Base-by-base conservation (phyloP, 495 filamentous ascomycete genomes). In the Talaromyces stipitatus region DNA sequence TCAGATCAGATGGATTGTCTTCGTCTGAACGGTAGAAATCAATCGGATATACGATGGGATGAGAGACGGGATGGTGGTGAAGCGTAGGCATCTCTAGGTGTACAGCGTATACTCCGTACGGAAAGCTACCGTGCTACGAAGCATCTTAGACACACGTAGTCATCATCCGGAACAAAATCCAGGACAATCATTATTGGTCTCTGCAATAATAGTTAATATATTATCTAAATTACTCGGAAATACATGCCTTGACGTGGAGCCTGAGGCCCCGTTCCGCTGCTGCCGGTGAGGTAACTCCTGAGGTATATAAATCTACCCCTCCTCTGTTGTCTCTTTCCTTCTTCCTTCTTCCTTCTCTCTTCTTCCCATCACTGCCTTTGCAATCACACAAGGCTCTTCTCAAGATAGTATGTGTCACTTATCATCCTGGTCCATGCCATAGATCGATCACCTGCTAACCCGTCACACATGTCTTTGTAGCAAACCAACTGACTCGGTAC, bases 401-500 rank as follows among this genome's bases (percentile, higher is more conserved):
- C 20, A 48, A 26, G 20, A n/a, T 48, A 16, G 24, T 24, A 26
- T 48, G 20, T 24, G 20, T 48, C 45, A 46, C 4, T 22, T 12
- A 23, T 22, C 22, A 4, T 11, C 20, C 3, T 11, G 1, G 16
- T 46, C 2, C 10, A 33, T 38, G 1, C 32, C 12, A 48, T 14
- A 7, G 12, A 1, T 4, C 14, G 10, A n/a, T 27, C 45, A 48
- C 22, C 45, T 26, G 45, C 45, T 48, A 48, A 48, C 45, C 12
- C 24, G 22, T 48, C 24, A 23, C 45, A 48, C 45, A 27, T 24
- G 8, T 11, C 12, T 12, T 33, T 33, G 7, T 51, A 51, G 48
- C n/a, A 9, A 30, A 30, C 27, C 26, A 20, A 41, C 2, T 12
- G 4, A 55, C 36, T 30, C 55, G 55, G 55, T 57, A 57, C 55